These are phyloP conservation scores for Mortierella sp. DNA, from an alignment of 371 early-diverging fungal genomes.

Conservation along the genomic window DNA sequence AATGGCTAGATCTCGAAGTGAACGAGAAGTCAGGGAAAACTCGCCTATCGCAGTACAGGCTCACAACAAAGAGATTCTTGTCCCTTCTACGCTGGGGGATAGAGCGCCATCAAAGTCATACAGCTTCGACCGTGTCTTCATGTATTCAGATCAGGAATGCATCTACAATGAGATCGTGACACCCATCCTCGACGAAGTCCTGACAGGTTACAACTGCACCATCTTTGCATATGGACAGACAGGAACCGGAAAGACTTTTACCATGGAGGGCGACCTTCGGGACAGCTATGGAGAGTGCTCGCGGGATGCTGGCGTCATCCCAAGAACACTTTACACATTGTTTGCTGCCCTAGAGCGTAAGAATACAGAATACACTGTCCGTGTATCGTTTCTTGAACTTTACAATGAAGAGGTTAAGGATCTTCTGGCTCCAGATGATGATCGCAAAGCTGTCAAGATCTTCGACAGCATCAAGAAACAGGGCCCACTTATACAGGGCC, in stretches of 20 bases:
- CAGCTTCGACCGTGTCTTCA: slow-evolving; percentile 94
- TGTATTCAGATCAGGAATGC: slow-evolving; percentile 81
- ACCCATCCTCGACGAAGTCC: slow-evolving; percentile 88
- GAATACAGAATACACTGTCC: slow-evolving; percentile 78
- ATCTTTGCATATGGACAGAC: slow-evolving; percentile 98
- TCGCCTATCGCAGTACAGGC: slow-evolving; percentile 49
- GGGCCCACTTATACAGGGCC: slow-evolving; percentile 83
- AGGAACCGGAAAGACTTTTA: slow-evolving; percentile 93
- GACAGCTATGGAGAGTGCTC: slow-evolving; percentile 58
- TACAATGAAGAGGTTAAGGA: slow-evolving; percentile 99
- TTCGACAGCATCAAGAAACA: slow-evolving; percentile 75
- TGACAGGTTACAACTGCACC: slow-evolving; percentile 90
- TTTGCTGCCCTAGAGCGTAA: slow-evolving; percentile 77
- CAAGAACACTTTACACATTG: slow-evolving; percentile 85
- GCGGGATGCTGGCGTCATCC: slow-evolving; percentile 89
- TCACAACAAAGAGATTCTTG: slow-evolving; percentile 46
- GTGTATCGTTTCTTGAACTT: slow-evolving; percentile 94
- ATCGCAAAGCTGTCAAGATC: slow-evolving; percentile 67
- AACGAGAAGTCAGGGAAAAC: slow-evolving; percentile 44
- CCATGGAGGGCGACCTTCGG: slow-evolving; percentile 88
- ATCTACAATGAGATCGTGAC: slow-evolving; percentile 88
- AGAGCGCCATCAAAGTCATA: slow-evolving; percentile 73
- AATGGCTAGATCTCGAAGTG: slow-evolving; percentile 26
- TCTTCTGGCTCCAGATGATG: slow-evolving; percentile 73
- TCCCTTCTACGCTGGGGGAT: slow-evolving; percentile 51